phyloP scores from a whole-genome alignment of 768 basidiomycete genomes.

The Mycena galopus region DNA sequence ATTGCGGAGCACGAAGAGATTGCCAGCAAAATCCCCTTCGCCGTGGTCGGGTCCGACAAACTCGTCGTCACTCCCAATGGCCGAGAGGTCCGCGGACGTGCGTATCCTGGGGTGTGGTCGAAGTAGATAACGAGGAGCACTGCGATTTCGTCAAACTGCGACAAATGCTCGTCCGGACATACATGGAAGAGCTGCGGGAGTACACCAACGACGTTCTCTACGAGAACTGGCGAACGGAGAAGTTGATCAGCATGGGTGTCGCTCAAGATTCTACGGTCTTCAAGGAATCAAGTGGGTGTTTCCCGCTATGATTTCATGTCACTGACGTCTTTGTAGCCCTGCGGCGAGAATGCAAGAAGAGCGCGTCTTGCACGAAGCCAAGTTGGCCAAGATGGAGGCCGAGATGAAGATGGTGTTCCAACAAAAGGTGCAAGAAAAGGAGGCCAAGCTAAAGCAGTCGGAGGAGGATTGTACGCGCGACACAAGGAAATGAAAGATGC shows the following conservation, averaged over 20 bases:
- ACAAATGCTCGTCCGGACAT: slow-evolving; percentile 98
- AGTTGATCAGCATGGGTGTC: slow-evolving; percentile 97
- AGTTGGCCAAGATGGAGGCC: slow-evolving; percentile 98
- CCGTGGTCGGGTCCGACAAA: slow-evolving; percentile 94
- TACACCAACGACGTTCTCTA: slow-evolving; percentile 96
- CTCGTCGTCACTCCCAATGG: slow-evolving; percentile 88
- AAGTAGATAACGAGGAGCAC: slow-evolving; percentile 99
- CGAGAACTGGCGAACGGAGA: slow-evolving; percentile 98
- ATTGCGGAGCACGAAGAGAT: slow-evolving; percentile 98
- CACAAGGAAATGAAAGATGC: slow-evolving; percentile 99
- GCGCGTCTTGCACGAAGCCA: slow-evolving; percentile 95
- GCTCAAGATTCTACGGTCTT: slow-evolving; percentile 97
- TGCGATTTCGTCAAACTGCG: slow-evolving; percentile 99
- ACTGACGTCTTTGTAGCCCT: slow-evolving; percentile 69
- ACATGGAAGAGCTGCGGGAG: slow-evolving; percentile 99
- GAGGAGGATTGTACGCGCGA: slow-evolving; percentile 99
- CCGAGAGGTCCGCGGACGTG: slow-evolving; percentile 92
- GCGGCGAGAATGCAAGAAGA: slow-evolving; percentile 97
- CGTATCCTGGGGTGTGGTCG: slow-evolving; percentile 99
- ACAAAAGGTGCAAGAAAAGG: slow-evolving; percentile 99
- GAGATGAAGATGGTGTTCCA: slow-evolving; percentile 99
- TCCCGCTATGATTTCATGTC: slow-evolving; percentile 21
- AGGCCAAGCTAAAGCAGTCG: slow-evolving; percentile 97
- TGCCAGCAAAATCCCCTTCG: slow-evolving; percentile 97
- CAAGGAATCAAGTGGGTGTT: slow-evolving; percentile 96